Evolutionary conservation across 163 green algal genomes (phyloP).

Genomic region (Chlorella variabilis): DNA sequence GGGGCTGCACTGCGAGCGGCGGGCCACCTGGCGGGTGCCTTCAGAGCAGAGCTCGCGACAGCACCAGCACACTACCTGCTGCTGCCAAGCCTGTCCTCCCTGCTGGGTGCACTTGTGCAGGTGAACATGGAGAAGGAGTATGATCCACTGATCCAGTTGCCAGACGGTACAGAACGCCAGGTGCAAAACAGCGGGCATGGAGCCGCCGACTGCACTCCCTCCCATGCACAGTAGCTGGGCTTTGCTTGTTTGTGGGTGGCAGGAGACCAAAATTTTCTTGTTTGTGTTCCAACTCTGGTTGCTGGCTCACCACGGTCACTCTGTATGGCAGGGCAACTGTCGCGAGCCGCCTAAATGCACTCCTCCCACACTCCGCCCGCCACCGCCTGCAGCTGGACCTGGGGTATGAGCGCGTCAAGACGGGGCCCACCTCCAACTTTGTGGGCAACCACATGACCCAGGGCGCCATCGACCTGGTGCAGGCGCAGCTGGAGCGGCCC

Average conservation of each 20-base stretch:
- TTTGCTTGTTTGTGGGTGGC: too few species aligned
- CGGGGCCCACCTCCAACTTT: slow-evolving; percentile 88
- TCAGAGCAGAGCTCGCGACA: too few species aligned
- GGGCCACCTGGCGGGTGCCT: too few species aligned
- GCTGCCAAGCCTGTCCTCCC: background rate
- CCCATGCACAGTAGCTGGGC: slow-evolving; percentile 33
- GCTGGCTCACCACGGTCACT: too few species aligned
- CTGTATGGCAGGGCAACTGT: too few species aligned
- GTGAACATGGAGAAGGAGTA: slow-evolving; percentile 36
- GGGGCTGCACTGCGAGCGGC: background rate
- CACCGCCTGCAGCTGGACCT: slow-evolving; percentile 43
- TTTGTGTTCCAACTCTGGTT: too few species aligned
- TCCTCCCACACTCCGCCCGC: background rate
- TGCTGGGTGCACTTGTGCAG: slow-evolving; percentile 33
- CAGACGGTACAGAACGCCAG: slow-evolving; percentile 30
- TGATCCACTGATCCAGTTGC: slow-evolving; percentile 37
- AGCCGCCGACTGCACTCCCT: background rate
- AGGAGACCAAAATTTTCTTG: too few species aligned
- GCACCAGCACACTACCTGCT: background rate
- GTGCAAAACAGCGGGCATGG: background rate
- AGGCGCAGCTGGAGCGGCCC: slow-evolving; percentile 58
- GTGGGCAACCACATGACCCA: slow-evolving; percentile 91
- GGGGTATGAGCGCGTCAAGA: slow-evolving; percentile 78
- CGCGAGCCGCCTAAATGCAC: too few species aligned
- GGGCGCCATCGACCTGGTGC: slow-evolving; percentile 83